Evolutionary conservation across 352 stramenopile species (phyloP).

Genomic region (Blastocystis sp.): DNA sequence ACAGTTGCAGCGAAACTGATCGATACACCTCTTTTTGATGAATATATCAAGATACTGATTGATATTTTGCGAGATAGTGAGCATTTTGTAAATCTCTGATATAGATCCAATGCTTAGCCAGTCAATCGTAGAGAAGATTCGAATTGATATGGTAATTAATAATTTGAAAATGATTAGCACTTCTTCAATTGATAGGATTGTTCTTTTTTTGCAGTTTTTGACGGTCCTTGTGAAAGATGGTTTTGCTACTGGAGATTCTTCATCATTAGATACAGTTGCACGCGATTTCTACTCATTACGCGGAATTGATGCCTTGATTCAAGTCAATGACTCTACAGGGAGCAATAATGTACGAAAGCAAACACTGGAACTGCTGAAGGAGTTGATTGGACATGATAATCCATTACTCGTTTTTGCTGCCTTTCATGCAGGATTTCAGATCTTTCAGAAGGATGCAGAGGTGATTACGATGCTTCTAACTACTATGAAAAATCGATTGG

Average conservation of each 20-base stretch:
- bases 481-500: background rate
- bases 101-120: background rate
- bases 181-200: background rate
- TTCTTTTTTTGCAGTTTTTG: slow-evolving; percentile 28
- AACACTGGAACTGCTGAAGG: background rate
- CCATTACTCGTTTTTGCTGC: background rate
- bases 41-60: background rate
- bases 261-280: background rate
- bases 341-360: slow-evolving; percentile 41
- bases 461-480: background rate
- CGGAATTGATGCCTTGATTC: slow-evolving; percentile 45
- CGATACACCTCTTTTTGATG: slow-evolving; percentile 1
- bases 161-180: slow-evolving; percentile 26
- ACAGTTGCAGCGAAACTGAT: background rate
- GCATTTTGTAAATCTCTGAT: background rate
- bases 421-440: slow-evolving; percentile 23
- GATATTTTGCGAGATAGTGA: background rate
- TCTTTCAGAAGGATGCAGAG: slow-evolving; percentile 33
- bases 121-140: background rate
- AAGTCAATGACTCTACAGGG: slow-evolving; percentile 11
- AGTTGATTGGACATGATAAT: background rate
- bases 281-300: background rate
- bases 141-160: slow-evolving; percentile 9
- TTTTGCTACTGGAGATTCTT: background rate
- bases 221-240: background rate